Percentiles rank a stretch among this genome's conserved stretches.
These are phyloP conservation scores for Naegleria lovaniensis DNA, from an alignment of 208 protist species.

Conservation along the genomic window DNA sequence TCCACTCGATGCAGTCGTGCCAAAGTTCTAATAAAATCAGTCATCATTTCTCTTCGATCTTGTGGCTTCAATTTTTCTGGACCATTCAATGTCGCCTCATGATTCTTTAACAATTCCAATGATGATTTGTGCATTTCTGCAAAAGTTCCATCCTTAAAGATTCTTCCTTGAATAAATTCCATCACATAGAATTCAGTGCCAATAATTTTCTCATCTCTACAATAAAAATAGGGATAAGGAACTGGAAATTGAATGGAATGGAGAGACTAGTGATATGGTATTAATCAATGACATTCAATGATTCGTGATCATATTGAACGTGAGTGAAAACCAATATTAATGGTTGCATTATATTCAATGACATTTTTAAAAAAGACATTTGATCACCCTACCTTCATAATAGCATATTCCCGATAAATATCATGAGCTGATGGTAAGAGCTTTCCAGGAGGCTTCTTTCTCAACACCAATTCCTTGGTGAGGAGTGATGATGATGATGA, in stretches of 20 bases:
- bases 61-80: background rate
- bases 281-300: no score
- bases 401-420: conserved; percentile 61
- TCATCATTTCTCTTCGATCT: conserved; percentile 20
- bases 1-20: conserved; percentile 41
- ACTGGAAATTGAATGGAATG: conserved; percentile 45
- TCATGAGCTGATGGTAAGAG: conserved; percentile 57
- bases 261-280: no score
- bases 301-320: background rate
- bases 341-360: background rate
- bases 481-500: background rate
- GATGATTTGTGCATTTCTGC: conserved; percentile 18
- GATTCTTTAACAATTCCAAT: no score
- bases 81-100: background rate
- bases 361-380: background rate
- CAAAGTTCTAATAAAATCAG: conserved; percentile 23
- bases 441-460: conserved; percentile 60
- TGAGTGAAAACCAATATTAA: conserved; percentile 3
- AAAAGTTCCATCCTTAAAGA: conserved; percentile 42
- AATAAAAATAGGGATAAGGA: conserved; percentile 45
- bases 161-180: conserved; percentile 50
- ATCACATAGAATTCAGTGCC: conserved; percentile 65
- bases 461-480: conserved; percentile 45
- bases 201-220: conserved; percentile 54
- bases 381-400: conserved; percentile 38